These are phyloP conservation scores for Epichloe sp. DNA, from an alignment of 2,329 filamentous ascomycete genomes.

Conservation along the genomic window DNA sequence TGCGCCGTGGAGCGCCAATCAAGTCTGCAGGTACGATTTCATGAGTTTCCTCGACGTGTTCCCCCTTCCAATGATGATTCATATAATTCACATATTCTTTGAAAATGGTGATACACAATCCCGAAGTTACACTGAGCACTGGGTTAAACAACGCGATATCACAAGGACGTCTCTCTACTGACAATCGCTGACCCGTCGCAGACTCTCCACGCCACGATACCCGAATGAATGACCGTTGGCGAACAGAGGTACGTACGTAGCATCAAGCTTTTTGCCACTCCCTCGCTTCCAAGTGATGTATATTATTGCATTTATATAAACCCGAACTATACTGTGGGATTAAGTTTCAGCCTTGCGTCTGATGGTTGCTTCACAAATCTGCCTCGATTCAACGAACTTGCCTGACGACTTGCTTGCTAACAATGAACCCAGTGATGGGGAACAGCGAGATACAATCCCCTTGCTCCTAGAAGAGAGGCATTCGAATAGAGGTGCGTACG, in stretches of 20 bases:
- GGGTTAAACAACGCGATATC: background rate
- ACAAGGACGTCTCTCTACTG: background rate
- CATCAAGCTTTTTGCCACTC: background rate
- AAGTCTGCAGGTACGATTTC: no score
- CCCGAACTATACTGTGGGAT: background rate
- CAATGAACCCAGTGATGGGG: background rate
- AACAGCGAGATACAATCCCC: background rate
- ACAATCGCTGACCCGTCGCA: background rate
- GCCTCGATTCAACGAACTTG: background rate
- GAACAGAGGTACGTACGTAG: background rate
- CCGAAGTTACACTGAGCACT: no score
- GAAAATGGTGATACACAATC: no score
- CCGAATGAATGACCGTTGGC: background rate
- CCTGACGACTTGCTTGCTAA: background rate
- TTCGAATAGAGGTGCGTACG: background rate
- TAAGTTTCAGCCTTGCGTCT: background rate
- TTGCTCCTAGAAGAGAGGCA: no score
- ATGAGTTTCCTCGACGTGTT: no score
- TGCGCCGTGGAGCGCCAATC: background rate
- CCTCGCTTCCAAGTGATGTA: background rate
- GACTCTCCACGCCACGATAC: background rate
- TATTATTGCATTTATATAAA: background rate
- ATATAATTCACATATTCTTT: no score
- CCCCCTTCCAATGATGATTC: no score
- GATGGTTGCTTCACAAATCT: background rate